Conservation (phyloP, 2,329 filamentous ascomycete genomes). For the Cucurbitaria berberidis region DNA sequence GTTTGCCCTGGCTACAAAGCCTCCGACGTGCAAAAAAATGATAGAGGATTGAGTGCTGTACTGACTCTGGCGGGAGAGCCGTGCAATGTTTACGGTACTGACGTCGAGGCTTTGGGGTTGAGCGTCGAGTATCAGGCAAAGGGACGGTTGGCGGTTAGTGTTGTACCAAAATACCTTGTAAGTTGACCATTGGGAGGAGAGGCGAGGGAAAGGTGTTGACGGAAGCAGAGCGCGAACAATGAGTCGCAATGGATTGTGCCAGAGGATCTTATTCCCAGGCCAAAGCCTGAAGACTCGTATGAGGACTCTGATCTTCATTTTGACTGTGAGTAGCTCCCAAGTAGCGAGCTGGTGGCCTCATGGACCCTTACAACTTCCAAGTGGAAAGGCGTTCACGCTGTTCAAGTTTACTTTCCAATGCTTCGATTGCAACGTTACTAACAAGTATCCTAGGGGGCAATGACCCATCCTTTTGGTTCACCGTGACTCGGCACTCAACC, state of each 20-base stretch:
- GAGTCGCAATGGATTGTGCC: constrained; percentile 71
- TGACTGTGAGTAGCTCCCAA: constrained; percentile 31
- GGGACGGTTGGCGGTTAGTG: constrained; percentile 72
- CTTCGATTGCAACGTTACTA: not conserved
- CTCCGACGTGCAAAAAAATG: constrained; percentile 54
- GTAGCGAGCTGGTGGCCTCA: not conserved
- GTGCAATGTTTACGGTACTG: constrained; percentile 79
- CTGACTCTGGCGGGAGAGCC: constrained; percentile 60
- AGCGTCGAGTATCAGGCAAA: constrained; percentile 70
- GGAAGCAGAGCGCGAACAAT: constrained; percentile 56
- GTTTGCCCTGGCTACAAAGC: constrained; percentile 68
- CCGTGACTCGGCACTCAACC: constrained; percentile 62
- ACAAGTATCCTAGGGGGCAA: constrained; percentile 55
- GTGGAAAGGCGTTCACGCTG: not conserved
- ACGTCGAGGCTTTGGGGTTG: constrained; percentile 70
- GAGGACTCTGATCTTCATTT: constrained; percentile 58
- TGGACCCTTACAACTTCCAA: not conserved
- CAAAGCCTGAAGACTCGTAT: constrained; percentile 51
- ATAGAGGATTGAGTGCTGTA: constrained; percentile 59
- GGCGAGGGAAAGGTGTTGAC: not conserved
- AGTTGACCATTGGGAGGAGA: not conserved
- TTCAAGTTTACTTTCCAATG: not conserved
- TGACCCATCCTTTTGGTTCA: constrained; percentile 63
- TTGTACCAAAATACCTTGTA: constrained; percentile 68
- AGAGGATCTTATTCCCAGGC: constrained; percentile 66